Evolutionary conservation across 2,329 filamentous ascomycete species (phyloP).

Genomic region (Paracamarosporium sp.): DNA sequence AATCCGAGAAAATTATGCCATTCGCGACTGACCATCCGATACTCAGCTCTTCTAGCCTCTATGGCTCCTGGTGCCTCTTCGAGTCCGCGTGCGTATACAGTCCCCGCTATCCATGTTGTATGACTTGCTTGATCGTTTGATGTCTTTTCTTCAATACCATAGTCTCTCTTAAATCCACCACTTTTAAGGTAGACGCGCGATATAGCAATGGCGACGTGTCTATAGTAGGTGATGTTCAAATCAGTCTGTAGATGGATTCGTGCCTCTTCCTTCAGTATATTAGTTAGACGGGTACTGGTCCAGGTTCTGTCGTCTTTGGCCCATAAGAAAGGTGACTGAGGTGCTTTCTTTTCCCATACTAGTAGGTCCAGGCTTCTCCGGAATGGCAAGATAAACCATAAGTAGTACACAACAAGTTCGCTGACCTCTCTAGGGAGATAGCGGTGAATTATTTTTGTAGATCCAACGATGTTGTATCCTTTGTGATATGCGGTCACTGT

Average conservation of each 20-base stretch:
- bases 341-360: neutral
- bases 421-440: constrained; percentile 22
- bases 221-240: neutral
- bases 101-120: no score
- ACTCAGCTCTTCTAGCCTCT: no score
- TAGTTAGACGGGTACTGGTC: neutral
- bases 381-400: constrained; percentile 17
- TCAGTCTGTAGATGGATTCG: neutral
- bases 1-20: no score
- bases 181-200: no score
- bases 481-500: constrained; percentile 25
- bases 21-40: no score
- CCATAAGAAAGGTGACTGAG: neutral
- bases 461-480: constrained; percentile 14
- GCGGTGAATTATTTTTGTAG: constrained; percentile 24
- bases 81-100: no score
- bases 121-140: no score
- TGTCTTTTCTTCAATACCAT: no score
- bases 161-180: no score
- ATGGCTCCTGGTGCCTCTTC: no score
- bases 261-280: neutral
- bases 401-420: constrained; percentile 20
- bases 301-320: neutral
- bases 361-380: constrained; percentile 2
- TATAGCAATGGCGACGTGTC: no score